Percentiles rank a stretch among this genome's conserved stretches.
Conservation (phyloP, 192 early-diverging fungal genomes). For the Podochytrium sp. region DNA sequence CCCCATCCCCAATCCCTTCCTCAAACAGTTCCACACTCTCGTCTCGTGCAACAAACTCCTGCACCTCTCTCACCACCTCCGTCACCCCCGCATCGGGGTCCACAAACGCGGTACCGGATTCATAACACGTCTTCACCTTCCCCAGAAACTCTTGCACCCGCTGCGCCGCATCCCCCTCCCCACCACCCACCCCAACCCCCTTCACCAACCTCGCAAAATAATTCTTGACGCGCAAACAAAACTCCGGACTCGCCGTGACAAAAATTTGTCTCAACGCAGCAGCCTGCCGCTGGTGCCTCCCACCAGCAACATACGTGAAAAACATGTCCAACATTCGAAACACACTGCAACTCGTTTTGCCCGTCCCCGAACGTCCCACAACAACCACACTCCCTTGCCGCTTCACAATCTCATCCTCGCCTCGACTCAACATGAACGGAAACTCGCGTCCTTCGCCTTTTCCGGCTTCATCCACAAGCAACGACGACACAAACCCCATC, state of each 20-base stretch:
- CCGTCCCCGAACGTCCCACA: slow-evolving; percentile 32
- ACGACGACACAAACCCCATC: not conserved
- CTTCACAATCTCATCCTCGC: slow-evolving; percentile 27
- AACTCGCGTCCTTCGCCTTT: slow-evolving; percentile 28
- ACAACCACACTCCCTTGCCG: slow-evolving; percentile 25
- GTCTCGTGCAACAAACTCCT: not conserved
- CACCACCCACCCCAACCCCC: not conserved
- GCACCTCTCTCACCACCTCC: not conserved
- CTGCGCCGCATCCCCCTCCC: not conserved
- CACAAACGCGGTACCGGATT: not conserved
- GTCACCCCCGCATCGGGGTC: not conserved
- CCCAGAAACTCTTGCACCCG: not conserved
- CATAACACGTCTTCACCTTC: not conserved
- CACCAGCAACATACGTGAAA: not conserved
- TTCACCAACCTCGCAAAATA: slow-evolving; percentile 24
- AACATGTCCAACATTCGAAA: slow-evolving; percentile 24
- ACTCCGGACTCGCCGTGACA: slow-evolving; percentile 37
- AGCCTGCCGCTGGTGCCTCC: not conserved
- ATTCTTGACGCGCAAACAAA: slow-evolving; percentile 28
- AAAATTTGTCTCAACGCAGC: slow-evolving; percentile 30
- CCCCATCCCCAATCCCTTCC: not conserved
- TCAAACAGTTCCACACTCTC: not conserved
- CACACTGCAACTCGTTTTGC: slow-evolving; percentile 34
- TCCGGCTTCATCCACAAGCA: not conserved
- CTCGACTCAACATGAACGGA: slow-evolving; percentile 33